Evolutionary conservation across 148 eudicot genomes (phyloP), one percentile per base, ranked within the genome.

Genomic region (Bassia scoparia): DNA sequence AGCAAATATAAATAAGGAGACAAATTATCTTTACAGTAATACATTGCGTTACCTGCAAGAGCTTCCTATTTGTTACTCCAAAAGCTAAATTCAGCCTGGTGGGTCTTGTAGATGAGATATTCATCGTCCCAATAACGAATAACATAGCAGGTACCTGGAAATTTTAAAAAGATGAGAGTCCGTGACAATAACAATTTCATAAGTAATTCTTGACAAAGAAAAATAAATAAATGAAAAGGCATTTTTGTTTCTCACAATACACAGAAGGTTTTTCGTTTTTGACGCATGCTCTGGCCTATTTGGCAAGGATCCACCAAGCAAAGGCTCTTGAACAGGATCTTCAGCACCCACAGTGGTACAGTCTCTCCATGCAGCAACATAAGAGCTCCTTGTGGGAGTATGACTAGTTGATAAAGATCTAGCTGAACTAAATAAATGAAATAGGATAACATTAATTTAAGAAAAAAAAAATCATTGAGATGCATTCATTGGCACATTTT

Each of bases 321-420:
- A 83, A 62, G 97, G 91, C 61, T 82, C 86, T 81, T 81, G 81
- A 52, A 73, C 15, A 66, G 79, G 38, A 81, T 70, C 75, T 55
- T 53, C 75, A 56, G 69, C 71, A 72, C 70, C 71, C 18, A 66
- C 67, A 27, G 74, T 70, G 53, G 53, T 26, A 69, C 55, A 61
- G 35, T 55, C 69, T 76, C 81, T 87, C 64, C 78, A 56, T 29
- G 38, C 81, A 31, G 76, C 76, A 21, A 62, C 70, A 78, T 72
- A 85, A 55, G 87, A 79, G 72, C 79, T 86, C 76, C 62, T 55
- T 33, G 87, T 70, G 27, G 93, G 88, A 70, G 91, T 89, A 73
- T 83, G 85, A 71, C 91, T 84, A 44, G 83, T 82, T 18, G 89
- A 61, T 33, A 89, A 77, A 58, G 87, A 89, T 78, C 95, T 87